Conservation (phyloP, 495 filamentous ascomycete genomes). For the Daldinia caldariorum region DNA sequence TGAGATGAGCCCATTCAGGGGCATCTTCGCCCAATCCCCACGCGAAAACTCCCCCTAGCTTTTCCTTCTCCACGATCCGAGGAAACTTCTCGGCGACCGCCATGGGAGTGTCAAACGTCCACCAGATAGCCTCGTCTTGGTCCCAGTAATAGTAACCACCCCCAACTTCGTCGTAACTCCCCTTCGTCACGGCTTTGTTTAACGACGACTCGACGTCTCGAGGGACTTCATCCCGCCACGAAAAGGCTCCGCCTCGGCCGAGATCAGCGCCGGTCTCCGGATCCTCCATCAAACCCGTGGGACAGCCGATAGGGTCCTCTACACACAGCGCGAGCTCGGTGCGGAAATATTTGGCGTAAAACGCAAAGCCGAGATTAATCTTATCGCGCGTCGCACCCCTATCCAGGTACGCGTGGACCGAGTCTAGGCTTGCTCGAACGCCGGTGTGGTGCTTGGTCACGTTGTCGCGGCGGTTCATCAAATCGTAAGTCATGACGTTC, state of each 20-base stretch:
- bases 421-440: slow-evolving; percentile 62
- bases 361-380: slow-evolving; percentile 78
- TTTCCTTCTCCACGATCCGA: slow-evolving; percentile 64
- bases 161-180: slow-evolving; percentile 64
- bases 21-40: slow-evolving; percentile 81
- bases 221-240: slow-evolving; percentile 65
- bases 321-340: slow-evolving; percentile 64
- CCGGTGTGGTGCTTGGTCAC: slow-evolving; percentile 74
- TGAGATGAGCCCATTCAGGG: slow-evolving; percentile 65
- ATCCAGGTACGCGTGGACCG: slow-evolving; percentile 68
- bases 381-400: slow-evolving; percentile 65
- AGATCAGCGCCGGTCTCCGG: slow-evolving; percentile 70
- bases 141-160: slow-evolving; percentile 80
- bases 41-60: slow-evolving; percentile 75
- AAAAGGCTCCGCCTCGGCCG: slow-evolving; percentile 69
- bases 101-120: slow-evolving; percentile 77
- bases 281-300: slow-evolving; percentile 70
- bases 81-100: slow-evolving; percentile 71
- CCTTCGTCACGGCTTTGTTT: slow-evolving; percentile 61
- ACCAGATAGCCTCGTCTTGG: slow-evolving; percentile 67
- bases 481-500: slow-evolving; percentile 83
- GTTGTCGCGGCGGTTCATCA: slow-evolving; percentile 79
- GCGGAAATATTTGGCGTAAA: slow-evolving; percentile 78
- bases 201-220: slow-evolving; percentile 59
- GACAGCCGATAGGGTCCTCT: slow-evolving; percentile 67